Evolutionary conservation across 345 rosid species (phyloP), one percentile per base, ranked within the genome.

Genomic region (Iberis pinnata): DNA sequence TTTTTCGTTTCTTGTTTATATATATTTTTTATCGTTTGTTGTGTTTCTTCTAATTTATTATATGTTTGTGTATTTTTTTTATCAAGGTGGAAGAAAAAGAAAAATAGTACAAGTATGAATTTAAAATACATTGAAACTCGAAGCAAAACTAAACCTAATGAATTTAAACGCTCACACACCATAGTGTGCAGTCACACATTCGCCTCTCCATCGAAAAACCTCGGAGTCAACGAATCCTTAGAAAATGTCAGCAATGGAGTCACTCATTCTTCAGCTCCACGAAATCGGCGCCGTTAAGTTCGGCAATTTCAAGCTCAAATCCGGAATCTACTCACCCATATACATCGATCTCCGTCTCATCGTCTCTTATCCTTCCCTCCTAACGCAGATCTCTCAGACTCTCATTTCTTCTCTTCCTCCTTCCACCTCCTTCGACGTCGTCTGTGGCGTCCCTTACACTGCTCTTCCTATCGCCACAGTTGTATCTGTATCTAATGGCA

Each of bases 261-360:
- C 96, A 9, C 75, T 92, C 9, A 80, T 92, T 59, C 82, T 29
- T 9, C 33, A 81, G 40, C 97, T 92, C 42, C 90, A 88, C 70
- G 95, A 88, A 43, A 83, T 92, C 35, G 84, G 95, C 25, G 96
- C 89, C 47, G 89, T 92, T 3, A 32, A 32, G 5, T 32, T 32
- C 37, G 37, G 12, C 37, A 74, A 73, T 63, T 92, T 85, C 73
- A 88, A 84, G 73, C 86, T 92, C 18, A 92, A 92, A 73, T 88
- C 98, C 40, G 98, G 97, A 56, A 88, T 92, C 70, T 65, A 66
- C 24, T 88, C 97, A 16, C 97, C 98, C 3, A 69, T 85, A 60
- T 92, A 92, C 76, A 88, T 92, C 63, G 98, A 92, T 62, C 95
- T 92, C 51, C 97, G 98, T 53, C 86, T 84, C 67, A 83, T 92